Evolutionary conservation across 1,284 basidiomycete genomes (phyloP).

Genomic region (Xanthoconium separans): DNA sequence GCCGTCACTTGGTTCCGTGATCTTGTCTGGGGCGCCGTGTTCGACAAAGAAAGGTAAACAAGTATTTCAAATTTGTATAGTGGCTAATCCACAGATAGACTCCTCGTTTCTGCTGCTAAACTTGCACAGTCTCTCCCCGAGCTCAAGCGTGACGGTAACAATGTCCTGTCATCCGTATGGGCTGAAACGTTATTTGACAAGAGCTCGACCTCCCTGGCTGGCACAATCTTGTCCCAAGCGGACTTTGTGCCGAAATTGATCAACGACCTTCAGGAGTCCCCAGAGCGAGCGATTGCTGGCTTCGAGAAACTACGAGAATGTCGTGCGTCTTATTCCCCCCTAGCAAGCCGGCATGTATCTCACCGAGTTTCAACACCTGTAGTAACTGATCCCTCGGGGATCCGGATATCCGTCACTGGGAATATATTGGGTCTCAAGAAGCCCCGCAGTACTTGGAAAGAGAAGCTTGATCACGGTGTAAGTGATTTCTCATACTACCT

Average conservation of each 20-base stretch:
- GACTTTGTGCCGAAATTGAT: constrained; percentile 81
- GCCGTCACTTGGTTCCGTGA: constrained; percentile 90
- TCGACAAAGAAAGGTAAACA: constrained; percentile 78
- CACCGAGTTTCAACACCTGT: constrained; percentile 5
- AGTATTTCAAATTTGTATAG: background rate
- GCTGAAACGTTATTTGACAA: constrained; percentile 68
- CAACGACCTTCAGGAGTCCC: constrained; percentile 72
- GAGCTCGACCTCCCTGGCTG: constrained; percentile 73
- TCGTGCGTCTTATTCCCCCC: constrained; percentile 47
- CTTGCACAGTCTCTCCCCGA: constrained; percentile 91
- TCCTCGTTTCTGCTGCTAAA: constrained; percentile 88
- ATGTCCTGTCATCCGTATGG: constrained; percentile 76
- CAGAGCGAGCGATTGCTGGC: constrained; percentile 68
- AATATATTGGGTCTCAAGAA: constrained; percentile 73
- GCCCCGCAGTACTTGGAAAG: constrained; percentile 72
- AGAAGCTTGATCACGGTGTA: constrained; percentile 68
- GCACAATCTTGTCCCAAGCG: constrained; percentile 71
- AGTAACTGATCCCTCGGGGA: constrained; percentile 80
- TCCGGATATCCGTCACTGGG: constrained; percentile 88
- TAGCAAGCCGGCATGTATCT: background rate
- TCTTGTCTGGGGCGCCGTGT: constrained; percentile 80
- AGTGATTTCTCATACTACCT: background rate
- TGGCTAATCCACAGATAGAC: constrained; percentile 41
- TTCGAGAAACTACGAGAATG: constrained; percentile 72
- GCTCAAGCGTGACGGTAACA: constrained; percentile 87